A percentile compares a stretch with the other conserved stretches of the same genome.
Evolutionary conservation across 495 filamentous ascomycete species (phyloP).

Genomic region (Extremus antarcticus): DNA sequence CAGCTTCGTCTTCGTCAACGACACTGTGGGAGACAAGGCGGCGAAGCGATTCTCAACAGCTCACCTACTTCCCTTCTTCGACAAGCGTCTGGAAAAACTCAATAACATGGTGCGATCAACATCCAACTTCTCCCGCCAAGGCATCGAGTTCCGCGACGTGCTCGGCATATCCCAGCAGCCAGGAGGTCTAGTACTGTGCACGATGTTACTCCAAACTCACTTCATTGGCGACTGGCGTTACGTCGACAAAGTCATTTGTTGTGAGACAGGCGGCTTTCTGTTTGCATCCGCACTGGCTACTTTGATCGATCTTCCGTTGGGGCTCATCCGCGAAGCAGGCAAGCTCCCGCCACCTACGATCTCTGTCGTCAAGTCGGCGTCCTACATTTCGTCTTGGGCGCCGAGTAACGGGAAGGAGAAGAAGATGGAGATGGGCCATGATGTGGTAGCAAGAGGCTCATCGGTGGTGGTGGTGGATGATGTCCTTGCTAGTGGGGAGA

Average conservation of each 20-base stretch:
- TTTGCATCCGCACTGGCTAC: constrained; percentile 45
- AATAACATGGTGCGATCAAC: constrained; percentile 39
- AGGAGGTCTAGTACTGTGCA: constrained; percentile 44
- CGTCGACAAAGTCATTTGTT: constrained; percentile 39
- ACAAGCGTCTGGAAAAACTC: not conserved
- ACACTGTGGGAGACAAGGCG: not conserved
- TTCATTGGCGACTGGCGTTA: constrained; percentile 42
- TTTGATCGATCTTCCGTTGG: constrained; percentile 38
- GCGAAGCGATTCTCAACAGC: not conserved
- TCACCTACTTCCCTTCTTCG: not conserved
- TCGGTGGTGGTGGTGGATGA: constrained; percentile 54
- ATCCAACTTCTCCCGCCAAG: constrained; percentile 42
- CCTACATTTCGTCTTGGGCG: constrained; percentile 46
- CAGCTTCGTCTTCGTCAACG: not conserved
- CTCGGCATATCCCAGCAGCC: constrained; percentile 47
- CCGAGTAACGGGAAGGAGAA: constrained; percentile 18
- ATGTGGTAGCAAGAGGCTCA: constrained; percentile 29
- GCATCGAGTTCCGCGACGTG: constrained; percentile 48
- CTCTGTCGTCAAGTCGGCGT: constrained; percentile 39
- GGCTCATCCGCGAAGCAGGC: constrained; percentile 45
- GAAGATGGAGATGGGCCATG: not conserved
- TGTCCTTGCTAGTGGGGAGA: constrained; percentile 50
- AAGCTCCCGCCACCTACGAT: constrained; percentile 51
- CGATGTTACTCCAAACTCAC: constrained; percentile 39
- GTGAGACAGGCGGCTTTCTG: constrained; percentile 49